These are phyloP conservation scores for Spongispora temasekensis DNA, from an alignment of 1,284 basidiomycete genomes.

Conservation along the genomic window DNA sequence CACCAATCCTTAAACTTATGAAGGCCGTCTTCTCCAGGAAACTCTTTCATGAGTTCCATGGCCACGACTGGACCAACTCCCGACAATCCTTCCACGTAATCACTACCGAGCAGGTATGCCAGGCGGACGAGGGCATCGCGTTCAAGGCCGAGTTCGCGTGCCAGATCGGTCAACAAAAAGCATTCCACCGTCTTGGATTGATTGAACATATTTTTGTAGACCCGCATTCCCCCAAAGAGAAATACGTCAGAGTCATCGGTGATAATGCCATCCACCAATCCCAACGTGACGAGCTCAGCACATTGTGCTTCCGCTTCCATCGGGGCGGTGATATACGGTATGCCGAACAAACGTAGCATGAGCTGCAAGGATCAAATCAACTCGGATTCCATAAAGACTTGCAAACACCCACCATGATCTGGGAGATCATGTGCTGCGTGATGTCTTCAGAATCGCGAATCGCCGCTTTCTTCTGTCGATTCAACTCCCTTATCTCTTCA, in stretches of 20 bases:
- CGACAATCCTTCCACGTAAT: conserved; percentile 95
- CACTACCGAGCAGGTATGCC: conserved; percentile 93
- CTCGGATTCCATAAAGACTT: not conserved
- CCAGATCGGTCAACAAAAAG: conserved; percentile 84
- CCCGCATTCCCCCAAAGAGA: conserved; percentile 90
- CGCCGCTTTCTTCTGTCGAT: conserved; percentile 84
- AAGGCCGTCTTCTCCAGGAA: conserved; percentile 83
- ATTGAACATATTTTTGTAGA: conserved; percentile 99
- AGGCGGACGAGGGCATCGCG: conserved; percentile 86
- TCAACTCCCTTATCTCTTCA: conserved; percentile 83
- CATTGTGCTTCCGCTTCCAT: conserved; percentile 99
- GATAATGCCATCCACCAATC: conserved; percentile 95
- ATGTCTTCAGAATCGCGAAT: conserved; percentile 95
- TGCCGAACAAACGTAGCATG: conserved; percentile 92
- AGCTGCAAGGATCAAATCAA: conserved; percentile 45
- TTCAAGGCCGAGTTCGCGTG: conserved; percentile 87
- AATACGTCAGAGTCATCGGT: conserved; percentile 99
- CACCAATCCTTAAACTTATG: conserved; percentile 94
- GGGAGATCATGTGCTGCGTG: conserved; percentile 91
- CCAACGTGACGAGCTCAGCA: conserved; percentile 83
- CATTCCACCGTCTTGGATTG: conserved; percentile 98
- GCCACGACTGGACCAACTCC: conserved; percentile 96
- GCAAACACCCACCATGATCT: conserved; percentile 77
- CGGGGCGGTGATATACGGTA: conserved; percentile 97
- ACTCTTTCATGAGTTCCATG: conserved; percentile 92